A percentile compares a stretch with the other conserved stretches of the same genome.
Conservation (phyloP, 306 rosid genomes). For the Inga oerstediana region DNA sequence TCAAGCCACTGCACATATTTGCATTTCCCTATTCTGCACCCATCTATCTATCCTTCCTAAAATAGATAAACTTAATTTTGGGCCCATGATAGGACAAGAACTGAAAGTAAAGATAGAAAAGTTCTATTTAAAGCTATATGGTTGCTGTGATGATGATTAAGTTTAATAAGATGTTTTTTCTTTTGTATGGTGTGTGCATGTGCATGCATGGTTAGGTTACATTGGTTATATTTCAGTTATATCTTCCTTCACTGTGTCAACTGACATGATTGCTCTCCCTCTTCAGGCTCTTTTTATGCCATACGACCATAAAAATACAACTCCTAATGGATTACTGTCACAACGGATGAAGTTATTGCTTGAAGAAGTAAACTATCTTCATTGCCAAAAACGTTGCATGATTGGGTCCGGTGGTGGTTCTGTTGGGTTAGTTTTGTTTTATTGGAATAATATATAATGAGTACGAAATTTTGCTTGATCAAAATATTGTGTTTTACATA, state of each 20-base stretch:
- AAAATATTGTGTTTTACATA: conserved; percentile 19
- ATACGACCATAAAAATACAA: conserved; percentile 92
- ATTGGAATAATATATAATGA: conserved; percentile 28
- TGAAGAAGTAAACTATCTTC: conserved; percentile 75
- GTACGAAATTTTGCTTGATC: conserved; percentile 5
- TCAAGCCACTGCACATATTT: background rate
- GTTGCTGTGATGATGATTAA: background rate
- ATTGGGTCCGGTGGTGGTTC: conserved; percentile 98
- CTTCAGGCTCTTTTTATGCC: conserved; percentile 97
- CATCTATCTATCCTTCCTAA: background rate
- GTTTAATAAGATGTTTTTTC: background rate
- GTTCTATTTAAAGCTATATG: background rate
- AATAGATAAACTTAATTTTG: background rate
- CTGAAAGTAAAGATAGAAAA: background rate
- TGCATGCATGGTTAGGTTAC: background rate
- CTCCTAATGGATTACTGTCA: conserved; percentile 71
- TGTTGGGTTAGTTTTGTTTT: conserved; percentile 75
- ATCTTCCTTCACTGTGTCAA: conserved; percentile 4
- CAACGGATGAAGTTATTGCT: conserved; percentile 80
- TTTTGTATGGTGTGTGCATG: background rate
- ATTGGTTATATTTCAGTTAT: background rate
- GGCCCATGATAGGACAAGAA: background rate
- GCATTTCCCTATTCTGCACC: background rate
- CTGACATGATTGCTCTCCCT: conserved; percentile 8
- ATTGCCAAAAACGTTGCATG: conserved; percentile 79